A percentile compares a stretch with the other conserved stretches of the same genome.
Conservation (phyloP, 2,329 filamentous ascomycete genomes). For the Penicillium sclerotiorum region DNA sequence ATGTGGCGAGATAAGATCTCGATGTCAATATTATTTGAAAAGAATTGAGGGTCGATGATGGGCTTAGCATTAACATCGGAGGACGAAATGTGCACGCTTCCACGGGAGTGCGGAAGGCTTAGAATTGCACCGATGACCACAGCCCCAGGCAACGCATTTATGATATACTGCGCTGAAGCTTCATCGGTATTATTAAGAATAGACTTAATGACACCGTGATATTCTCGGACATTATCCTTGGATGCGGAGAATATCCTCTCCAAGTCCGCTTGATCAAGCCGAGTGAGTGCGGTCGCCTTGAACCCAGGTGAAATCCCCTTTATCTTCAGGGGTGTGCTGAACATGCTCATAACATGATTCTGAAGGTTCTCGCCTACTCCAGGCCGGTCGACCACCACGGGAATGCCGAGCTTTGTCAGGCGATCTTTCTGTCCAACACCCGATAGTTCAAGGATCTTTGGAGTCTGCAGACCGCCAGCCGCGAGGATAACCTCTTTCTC, state of each 20-base stretch:
- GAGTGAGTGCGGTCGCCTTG: constrained; percentile 1
- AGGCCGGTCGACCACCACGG: not conserved
- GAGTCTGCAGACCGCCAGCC: constrained; percentile 5
- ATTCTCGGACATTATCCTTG: not conserved
- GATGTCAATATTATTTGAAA: not conserved
- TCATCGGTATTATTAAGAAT: not conserved
- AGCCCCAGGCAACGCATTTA: not conserved
- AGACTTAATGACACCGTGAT: not conserved
- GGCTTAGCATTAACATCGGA: constrained; percentile 2
- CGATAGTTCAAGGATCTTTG: constrained; percentile 6
- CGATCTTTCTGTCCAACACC: constrained; percentile 2
- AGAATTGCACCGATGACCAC: constrained; percentile 11
- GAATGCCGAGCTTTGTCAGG: not conserved
- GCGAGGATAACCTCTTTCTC: constrained; percentile 3
- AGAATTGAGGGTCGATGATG: constrained; percentile 6
- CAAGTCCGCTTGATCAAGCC: constrained; percentile 47
- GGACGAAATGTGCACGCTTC: constrained; percentile 12
- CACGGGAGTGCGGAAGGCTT: constrained; percentile 19
- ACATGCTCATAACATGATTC: constrained; percentile 15
- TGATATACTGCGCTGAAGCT: not conserved
- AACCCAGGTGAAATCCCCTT: not conserved
- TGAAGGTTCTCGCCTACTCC: constrained; percentile 7
- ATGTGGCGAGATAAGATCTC: not conserved
- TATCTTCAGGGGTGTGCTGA: constrained; percentile 21
- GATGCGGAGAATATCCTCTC: constrained; percentile 37